Conservation (phyloP, 257 asterid genomes). For the Capsicum chinense region DNA sequence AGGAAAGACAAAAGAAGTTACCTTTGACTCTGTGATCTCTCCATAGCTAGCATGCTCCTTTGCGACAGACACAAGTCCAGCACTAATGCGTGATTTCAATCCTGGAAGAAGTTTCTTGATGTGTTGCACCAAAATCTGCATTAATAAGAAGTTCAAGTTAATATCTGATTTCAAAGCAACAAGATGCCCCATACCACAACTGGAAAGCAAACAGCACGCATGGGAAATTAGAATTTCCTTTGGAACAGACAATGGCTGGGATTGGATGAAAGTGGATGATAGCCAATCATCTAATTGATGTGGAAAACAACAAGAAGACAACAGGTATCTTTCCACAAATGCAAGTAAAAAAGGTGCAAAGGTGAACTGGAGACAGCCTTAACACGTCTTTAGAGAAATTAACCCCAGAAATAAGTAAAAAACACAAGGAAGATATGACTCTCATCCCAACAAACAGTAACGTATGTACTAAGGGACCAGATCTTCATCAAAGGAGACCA, state of each 20-base stretch:
- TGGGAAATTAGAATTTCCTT: neutral
- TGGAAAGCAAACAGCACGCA: neutral
- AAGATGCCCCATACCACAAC: neutral
- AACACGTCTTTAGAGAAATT: slow-evolving; percentile 2
- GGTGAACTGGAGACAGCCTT: neutral
- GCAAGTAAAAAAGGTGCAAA: slow-evolving; percentile 13
- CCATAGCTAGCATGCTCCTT: slow-evolving; percentile 98
- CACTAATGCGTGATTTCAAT: slow-evolving; percentile 78
- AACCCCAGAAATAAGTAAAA: neutral
- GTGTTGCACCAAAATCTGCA: slow-evolving; percentile 86
- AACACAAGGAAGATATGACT: neutral
- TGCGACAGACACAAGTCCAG: slow-evolving; percentile 74
- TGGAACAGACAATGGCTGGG: neutral
- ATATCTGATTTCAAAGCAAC: neutral
- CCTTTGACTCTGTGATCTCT: slow-evolving; percentile 93
- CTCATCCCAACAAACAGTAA: neutral
- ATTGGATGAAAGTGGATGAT: neutral
- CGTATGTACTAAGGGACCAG: neutral
- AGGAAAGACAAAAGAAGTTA: slow-evolving; percentile 32
- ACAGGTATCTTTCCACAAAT: slow-evolving; percentile 17
- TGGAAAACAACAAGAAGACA: neutral
- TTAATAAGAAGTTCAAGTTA: slow-evolving; percentile 2
- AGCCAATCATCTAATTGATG: slow-evolving; percentile 13
- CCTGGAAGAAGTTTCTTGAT: slow-evolving; percentile 90
- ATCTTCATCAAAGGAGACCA: neutral